A percentile compares a stretch with the other conserved stretches of the same genome.
Evolutionary conservation across 208 protist species (phyloP).

Genomic region (Leishmania martiniquensis): DNA sequence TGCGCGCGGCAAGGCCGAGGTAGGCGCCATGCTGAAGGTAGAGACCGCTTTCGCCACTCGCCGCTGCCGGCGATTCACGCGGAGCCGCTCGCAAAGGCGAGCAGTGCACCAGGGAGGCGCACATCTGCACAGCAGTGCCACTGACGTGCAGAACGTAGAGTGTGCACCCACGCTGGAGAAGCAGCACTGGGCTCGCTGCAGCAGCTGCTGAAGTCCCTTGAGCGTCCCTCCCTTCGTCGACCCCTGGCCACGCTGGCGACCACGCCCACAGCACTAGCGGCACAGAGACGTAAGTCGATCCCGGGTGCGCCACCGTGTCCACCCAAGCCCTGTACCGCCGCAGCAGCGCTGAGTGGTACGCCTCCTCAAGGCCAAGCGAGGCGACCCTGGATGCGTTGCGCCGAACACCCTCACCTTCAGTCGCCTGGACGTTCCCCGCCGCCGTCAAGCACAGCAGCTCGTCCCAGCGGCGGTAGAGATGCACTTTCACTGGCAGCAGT

Average conservation of each 20-base stretch:
- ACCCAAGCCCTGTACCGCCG: constrained; percentile 27
- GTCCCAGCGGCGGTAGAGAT: constrained; percentile 24
- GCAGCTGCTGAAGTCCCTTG: constrained; percentile 6
- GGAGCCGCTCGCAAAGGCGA: constrained; percentile 10
- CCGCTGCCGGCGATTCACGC: neutral
- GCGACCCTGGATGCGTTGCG: constrained; percentile 4
- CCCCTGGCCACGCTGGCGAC: constrained; percentile 23
- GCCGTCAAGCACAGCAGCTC: constrained; percentile 26
- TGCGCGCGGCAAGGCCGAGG: constrained; percentile 12
- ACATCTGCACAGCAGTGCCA: constrained; percentile 40
- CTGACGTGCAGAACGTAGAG: constrained; percentile 40
- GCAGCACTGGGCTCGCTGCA: constrained; percentile 30
- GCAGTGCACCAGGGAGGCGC: constrained; percentile 36
- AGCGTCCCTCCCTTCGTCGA: neutral
- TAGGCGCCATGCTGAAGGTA: constrained; percentile 30
- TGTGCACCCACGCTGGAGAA: constrained; percentile 35
- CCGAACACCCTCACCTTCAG: constrained; percentile 13
- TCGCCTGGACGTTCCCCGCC: constrained; percentile 15
- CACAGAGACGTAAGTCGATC: constrained; percentile 29
- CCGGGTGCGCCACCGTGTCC: constrained; percentile 17
- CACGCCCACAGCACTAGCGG: constrained; percentile 33
- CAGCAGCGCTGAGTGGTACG: constrained; percentile 16
- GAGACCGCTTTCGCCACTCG: neutral
- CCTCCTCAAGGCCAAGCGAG: constrained; percentile 13
- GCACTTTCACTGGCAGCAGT: constrained; percentile 29